Evolutionary conservation across 148 eudicot genomes (phyloP).

Genomic region (Rhododendron mucronatum): DNA sequence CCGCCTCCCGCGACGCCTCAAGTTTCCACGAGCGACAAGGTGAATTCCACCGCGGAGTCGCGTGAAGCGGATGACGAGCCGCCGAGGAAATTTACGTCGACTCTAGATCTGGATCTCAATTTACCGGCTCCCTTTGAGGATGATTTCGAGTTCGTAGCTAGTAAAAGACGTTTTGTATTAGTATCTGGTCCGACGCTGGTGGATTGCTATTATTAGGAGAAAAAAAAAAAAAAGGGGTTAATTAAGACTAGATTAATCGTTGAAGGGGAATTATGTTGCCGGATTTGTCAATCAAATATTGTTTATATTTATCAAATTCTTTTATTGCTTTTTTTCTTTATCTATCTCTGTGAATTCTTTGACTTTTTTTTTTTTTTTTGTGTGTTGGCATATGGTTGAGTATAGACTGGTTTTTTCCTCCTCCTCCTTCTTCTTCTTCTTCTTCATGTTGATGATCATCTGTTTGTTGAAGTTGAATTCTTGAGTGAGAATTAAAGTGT

Average conservation of each 20-base stretch:
- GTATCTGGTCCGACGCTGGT: slow-evolving; percentile 36
- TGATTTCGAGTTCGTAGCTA: slow-evolving; percentile 23
- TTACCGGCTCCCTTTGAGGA: slow-evolving; percentile 75
- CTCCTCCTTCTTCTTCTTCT: no score
- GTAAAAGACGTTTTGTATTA: slow-evolving; percentile 25
- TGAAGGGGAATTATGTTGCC: neutral
- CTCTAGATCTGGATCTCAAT: slow-evolving; percentile 58
- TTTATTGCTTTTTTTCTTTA: neutral
- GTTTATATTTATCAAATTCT: neutral
- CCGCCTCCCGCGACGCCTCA: neutral
- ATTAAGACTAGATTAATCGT: neutral
- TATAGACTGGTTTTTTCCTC: neutral
- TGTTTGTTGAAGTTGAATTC: slow-evolving; percentile 18
- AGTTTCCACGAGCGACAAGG: neutral
- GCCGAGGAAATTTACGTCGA: slow-evolving; percentile 15
- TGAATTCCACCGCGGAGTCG: neutral
- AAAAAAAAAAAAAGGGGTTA: neutral
- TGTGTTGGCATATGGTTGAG: neutral
- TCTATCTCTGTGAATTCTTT: neutral
- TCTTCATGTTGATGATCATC: slow-evolving; percentile 13
- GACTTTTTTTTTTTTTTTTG: neutral
- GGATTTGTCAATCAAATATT: neutral
- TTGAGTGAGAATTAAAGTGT: slow-evolving; percentile 34
- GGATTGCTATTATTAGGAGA: slow-evolving; percentile 35
- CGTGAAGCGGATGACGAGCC: neutral